Evolutionary conservation across 2,329 filamentous ascomycete genomes (phyloP), one percentile per base, ranked within the genome.

Genomic region (Trichoderma gracile): DNA sequence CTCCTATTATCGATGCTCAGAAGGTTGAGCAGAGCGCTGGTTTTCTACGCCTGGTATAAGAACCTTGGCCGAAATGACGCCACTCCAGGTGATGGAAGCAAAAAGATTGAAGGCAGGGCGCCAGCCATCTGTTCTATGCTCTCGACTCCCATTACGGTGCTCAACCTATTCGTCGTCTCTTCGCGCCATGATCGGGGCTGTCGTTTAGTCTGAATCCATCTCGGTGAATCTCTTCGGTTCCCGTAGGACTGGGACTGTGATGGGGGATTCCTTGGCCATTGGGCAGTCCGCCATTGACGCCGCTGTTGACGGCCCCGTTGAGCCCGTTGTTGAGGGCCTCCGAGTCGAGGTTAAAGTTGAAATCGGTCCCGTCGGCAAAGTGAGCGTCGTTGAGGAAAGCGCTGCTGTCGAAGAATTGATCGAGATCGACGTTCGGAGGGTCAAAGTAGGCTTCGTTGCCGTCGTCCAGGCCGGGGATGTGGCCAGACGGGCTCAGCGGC

Each of bases 401-500:
- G 62, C 78, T 79, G 58, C 77, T 78, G 40, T 78, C 75, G 67
- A 84, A 84, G 10, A 78, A 86, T 69, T 85, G 80, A 56, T 85
- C 82, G 6, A 84, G 73, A 63, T 85, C 83, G 15, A 82, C 73
- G 42, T 76, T 76, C 12, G 73, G 68, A 42, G 72, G 65, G 64
- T 78, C 71, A 70, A 78, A 77, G 67, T 75, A 74, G 40, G 71
- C 72, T 19, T 73, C 75, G 21, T 68, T 64, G 17, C 70, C 73
- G 3, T 83, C 81, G 1, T 79, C 80, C 1, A 95, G 75, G 5
- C 91, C 91, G 1, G 92, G 90, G 42, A 96, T 91, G 17, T 85
- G 84, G 5, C 92, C 92, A 0, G 86, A 91, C 0, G 93, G 93
- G 71, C 89, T 93, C 14, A 96, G 82, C 0, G 93, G 93, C 7